Conservation (phyloP, 352 stramenopile species). For the Stephanocyclus meneghinianus region DNA sequence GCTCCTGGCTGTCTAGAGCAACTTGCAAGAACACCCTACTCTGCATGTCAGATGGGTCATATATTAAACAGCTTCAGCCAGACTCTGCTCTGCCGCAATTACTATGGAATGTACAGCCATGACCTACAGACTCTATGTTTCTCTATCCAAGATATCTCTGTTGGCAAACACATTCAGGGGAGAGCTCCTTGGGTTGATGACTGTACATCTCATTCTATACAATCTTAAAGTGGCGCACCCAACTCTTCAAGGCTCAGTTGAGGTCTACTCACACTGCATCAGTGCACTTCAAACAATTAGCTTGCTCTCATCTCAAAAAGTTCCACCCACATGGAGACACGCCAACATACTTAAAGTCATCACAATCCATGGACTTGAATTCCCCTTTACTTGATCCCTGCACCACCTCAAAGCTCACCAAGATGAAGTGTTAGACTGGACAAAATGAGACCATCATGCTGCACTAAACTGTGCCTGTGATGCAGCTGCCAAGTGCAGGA, state of each 20-base stretch:
- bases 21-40: too few species aligned
- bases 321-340: background rate
- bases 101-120: too few species aligned
- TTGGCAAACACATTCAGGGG: too few species aligned
- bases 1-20: too few species aligned
- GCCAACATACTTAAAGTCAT: background rate
- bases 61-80: too few species aligned
- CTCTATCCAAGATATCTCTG: too few species aligned
- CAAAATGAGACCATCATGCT: background rate
- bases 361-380: background rate
- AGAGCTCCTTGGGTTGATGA: too few species aligned
- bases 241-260: background rate
- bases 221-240: too few species aligned
- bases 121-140: too few species aligned
- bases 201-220: too few species aligned
- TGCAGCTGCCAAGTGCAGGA: background rate
- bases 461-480: slow-evolving; percentile 7
- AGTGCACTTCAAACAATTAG: background rate
- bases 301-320: background rate
- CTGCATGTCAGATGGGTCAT: too few species aligned
- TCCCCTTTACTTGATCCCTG: background rate
- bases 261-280: background rate
- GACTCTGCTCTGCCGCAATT: too few species aligned
- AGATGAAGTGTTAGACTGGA: background rate
- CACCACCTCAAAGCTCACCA: slow-evolving; percentile 19